Base-by-base conservation (phyloP, 2,329 filamentous ascomycete genomes). In the Botrytis aclada region DNA sequence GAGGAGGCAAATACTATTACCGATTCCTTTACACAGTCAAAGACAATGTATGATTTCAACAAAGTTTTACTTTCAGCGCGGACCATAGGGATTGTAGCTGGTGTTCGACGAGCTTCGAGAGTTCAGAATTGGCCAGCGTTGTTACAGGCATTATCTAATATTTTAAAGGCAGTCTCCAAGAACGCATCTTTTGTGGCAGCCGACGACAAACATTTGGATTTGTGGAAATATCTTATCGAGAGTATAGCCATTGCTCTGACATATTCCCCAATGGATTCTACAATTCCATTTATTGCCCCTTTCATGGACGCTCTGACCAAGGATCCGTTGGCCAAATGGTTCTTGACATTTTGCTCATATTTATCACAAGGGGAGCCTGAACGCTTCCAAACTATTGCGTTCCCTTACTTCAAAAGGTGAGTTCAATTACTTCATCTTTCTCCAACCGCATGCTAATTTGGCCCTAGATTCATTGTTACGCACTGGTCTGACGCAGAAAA, bases 271-370 rank as follows among this genome's bases (percentile, higher is more conserved):
- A 90, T 97, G 80, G 93, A 97, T 77, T 87, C 91, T 10, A 84
- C 97, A 51, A 90, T 97, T 60, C 88, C 93, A 1, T 87, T 88
- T 54, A 87, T 95, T 72, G 87, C 88, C 25, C 82, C 88, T 5
- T 85, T 97, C 63, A 88, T 89, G 80, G 88, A 91, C 47, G 84
- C 84, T 5, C 83, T 97, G 65, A 89, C 88, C 5, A 87, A 87
- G 69, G 89, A 92, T 62, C 86, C 87, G 1, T 86, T 95, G 78
- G 88, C 91, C 78, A 83, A 83, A 69, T 91, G 90, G 84, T 98
- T 97, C 81, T 87, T 98, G 61, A 87, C 90, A 0, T 97, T 98
- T 81, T 98, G 94, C 82, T 91, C 91, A 22, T 90, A 93, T 70
- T 90, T 96, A 77, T 91, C 93, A 0, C 88, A 93, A 71, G 85